Evolutionary conservation across 805 yeast genomes (phyloP).

Genomic region (Candida manassasensis): DNA sequence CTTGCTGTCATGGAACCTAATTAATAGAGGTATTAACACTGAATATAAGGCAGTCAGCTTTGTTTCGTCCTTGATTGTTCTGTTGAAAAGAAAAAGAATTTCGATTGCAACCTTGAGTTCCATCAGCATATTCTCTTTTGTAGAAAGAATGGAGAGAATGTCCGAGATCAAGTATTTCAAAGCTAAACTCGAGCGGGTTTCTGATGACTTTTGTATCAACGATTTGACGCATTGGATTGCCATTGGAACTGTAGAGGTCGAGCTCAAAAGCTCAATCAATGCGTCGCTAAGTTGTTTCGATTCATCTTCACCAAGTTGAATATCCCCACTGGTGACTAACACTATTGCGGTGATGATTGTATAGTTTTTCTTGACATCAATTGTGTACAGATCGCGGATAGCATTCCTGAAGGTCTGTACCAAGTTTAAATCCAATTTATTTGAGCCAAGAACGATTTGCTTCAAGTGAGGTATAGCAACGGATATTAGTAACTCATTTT

Average conservation of each 20-base stretch:
- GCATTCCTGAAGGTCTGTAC: slow-evolving; percentile 22
- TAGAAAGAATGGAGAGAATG: slow-evolving; percentile 28
- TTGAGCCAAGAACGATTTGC: slow-evolving; percentile 24
- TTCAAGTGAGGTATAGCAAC: slow-evolving; percentile 43
- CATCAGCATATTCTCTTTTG: slow-evolving; percentile 17
- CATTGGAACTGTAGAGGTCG: slow-evolving; percentile 20
- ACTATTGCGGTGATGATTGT: slow-evolving; percentile 31
- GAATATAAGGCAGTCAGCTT: slow-evolving; percentile 26
- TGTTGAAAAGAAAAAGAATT: slow-evolving; percentile 43
- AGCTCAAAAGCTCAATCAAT: slow-evolving; percentile 21
- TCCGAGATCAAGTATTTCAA: slow-evolving; percentile 45
- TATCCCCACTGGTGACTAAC: slow-evolving; percentile 31
- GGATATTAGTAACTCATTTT: slow-evolving; percentile 40
- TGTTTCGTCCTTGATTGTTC: slow-evolving; percentile 23
- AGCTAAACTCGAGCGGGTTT: slow-evolving; percentile 24
- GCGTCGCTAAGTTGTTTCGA: slow-evolving; percentile 17
- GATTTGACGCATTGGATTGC: slow-evolving; percentile 57
- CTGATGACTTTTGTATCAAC: slow-evolving; percentile 37
- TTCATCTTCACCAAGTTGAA: slow-evolving; percentile 22
- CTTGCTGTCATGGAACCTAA: slow-evolving; percentile 20
- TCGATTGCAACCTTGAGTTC: slow-evolving; percentile 39
- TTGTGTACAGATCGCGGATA: slow-evolving; percentile 17
- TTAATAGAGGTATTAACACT: slow-evolving; percentile 34
- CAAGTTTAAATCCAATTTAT: slow-evolving; percentile 15
- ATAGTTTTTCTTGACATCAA: slow-evolving; percentile 16